A percentile compares a stretch with the other conserved stretches of the same genome.
Conservation (phyloP, 768 basidiomycete species). For the Favolaschia claudopus region DNA sequence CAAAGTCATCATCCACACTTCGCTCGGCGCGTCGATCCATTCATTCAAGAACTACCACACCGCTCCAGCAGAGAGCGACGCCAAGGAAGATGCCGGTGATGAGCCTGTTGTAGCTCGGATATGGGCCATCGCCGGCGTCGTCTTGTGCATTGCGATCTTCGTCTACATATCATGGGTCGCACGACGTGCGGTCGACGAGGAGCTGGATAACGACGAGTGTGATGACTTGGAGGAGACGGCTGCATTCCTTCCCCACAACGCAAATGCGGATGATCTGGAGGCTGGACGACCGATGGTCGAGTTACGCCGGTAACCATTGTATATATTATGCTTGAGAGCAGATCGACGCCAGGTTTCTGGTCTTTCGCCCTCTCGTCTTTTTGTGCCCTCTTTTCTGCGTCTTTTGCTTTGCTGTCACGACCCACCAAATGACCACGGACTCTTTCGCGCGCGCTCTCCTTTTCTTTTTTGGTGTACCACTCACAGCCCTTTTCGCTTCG, state of each 20-base stretch:
- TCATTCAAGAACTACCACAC: slow-evolving; percentile 78
- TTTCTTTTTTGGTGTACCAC: slow-evolving; percentile 1
- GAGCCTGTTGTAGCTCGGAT: slow-evolving; percentile 59
- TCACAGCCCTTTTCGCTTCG: not conserved
- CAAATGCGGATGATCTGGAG: slow-evolving; percentile 43
- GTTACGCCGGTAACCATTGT: not conserved
- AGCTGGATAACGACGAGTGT: slow-evolving; percentile 51
- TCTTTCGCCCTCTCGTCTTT: not conserved
- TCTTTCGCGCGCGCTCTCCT: too few relatives aligned
- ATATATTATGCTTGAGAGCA: not conserved
- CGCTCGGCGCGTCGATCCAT: slow-evolving; percentile 84
- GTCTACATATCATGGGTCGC: slow-evolving; percentile 85
- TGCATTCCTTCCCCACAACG: slow-evolving; percentile 54
- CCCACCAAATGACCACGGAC: not conserved
- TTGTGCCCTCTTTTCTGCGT: not conserved
- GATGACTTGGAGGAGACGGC: slow-evolving; percentile 56
- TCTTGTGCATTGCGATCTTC: slow-evolving; percentile 76
- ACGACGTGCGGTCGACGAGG: slow-evolving; percentile 64
- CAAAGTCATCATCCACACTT: slow-evolving; percentile 93
- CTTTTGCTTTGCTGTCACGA: not conserved
- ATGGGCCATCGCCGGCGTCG: slow-evolving; percentile 75
- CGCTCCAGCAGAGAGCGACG: slow-evolving; percentile 39
- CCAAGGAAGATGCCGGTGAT: slow-evolving; percentile 53
- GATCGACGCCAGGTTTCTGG: too few relatives aligned
- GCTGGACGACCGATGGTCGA: slow-evolving; percentile 50